Evolutionary conservation across 257 asterid species (phyloP).

Genomic region (Dorcoceras hygrometricum): DNA sequence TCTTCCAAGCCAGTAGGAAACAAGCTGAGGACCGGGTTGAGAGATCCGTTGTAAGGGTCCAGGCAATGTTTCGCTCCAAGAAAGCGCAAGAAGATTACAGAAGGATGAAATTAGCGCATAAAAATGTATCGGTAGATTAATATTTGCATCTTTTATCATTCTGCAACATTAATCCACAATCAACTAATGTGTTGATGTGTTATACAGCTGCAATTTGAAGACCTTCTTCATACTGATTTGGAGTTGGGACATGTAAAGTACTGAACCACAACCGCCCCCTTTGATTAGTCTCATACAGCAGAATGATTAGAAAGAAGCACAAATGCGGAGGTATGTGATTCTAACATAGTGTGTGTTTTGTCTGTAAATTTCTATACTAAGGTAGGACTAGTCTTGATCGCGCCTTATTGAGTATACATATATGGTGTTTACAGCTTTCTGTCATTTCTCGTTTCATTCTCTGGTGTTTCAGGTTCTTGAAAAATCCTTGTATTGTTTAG

Average conservation of each 20-base stretch:
- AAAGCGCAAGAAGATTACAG: conserved; percentile 88
- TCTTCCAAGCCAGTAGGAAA: conserved; percentile 86
- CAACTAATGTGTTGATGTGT: conserved; percentile 16
- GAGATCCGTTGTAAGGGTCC: conserved; percentile 86
- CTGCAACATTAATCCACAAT: not conserved
- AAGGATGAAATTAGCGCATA: conserved; percentile 80
- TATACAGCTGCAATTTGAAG: conserved; percentile 67
- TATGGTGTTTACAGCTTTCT: not conserved
- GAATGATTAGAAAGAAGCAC: not conserved
- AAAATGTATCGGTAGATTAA: conserved; percentile 50
- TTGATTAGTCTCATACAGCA: not conserved
- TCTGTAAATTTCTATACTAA: not conserved
- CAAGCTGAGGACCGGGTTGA: conserved; percentile 97
- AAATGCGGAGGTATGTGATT: not conserved
- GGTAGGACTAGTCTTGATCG: not conserved
- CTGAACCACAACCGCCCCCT: not conserved
- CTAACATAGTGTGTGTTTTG: not conserved
- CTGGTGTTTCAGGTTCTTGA: not conserved
- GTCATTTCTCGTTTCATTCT: not conserved
- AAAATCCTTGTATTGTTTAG: not conserved
- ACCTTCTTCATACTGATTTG: conserved; percentile 44
- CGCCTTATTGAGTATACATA: not conserved
- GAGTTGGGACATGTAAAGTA: conserved; percentile 34
- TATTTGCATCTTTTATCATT: not conserved
- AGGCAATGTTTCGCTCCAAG: conserved; percentile 97